Percentiles rank a stretch among this genome's conserved stretches.
phyloP scores from a whole-genome alignment of 2,329 filamentous ascomycete species.

The Diaporthe longicolla region DNA sequence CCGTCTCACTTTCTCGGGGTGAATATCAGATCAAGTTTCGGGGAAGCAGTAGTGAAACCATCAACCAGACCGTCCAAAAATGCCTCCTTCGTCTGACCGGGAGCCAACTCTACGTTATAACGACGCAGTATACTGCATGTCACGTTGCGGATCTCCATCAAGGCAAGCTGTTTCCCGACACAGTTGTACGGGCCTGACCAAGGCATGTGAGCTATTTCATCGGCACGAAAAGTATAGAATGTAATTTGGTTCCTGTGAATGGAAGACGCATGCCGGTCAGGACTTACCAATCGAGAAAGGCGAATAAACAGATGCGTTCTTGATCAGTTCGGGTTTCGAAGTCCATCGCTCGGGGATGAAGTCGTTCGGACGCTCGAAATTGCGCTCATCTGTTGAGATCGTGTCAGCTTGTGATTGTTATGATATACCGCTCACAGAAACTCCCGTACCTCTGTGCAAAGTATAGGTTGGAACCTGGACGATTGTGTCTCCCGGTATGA shows the following conservation, averaged over 20 bases:
- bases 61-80: slow-evolving; percentile 35
- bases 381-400: slow-evolving; percentile 29
- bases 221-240: too few species aligned
- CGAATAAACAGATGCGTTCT: slow-evolving; percentile 41
- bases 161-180: slow-evolving; percentile 38
- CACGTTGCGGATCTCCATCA: slow-evolving; percentile 39
- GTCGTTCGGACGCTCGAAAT: slow-evolving; percentile 45
- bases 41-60: slow-evolving; percentile 38
- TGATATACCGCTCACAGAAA: neutral
- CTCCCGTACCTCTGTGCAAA: slow-evolving; percentile 28
- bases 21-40: slow-evolving; percentile 38
- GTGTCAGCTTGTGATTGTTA: neutral
- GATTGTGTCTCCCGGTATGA: slow-evolving; percentile 35
- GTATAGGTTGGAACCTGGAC: slow-evolving; percentile 32
- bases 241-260: neutral
- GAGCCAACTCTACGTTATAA: slow-evolving; percentile 38
- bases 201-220: neutral
- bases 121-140: slow-evolving; percentile 25
- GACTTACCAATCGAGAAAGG: slow-evolving; percentile 39
- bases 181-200: slow-evolving; percentile 37
- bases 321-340: slow-evolving; percentile 48
- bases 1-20: slow-evolving; percentile 17
- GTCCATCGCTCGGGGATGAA: slow-evolving; percentile 55
- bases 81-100: slow-evolving; percentile 33
- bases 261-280: neutral